These are phyloP conservation scores for Globisporangium paroecandrum DNA, from an alignment of 352 stramenopile species.

Conservation along the genomic window DNA sequence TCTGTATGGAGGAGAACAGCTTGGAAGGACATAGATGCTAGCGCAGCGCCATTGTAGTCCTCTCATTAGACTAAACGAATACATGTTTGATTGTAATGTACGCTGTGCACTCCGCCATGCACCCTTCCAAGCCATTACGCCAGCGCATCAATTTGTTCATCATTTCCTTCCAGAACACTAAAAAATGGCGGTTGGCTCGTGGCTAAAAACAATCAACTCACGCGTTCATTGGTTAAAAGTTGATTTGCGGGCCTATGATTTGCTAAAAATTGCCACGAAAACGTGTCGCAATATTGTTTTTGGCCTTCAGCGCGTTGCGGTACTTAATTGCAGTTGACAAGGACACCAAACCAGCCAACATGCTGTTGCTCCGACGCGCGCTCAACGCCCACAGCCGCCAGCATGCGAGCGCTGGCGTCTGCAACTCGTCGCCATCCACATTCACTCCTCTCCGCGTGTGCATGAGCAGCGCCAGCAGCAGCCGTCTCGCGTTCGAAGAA, in stretches of 20 bases:
- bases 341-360: not conserved
- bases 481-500: conserved; percentile 52
- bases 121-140: not conserved
- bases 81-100: conserved; percentile 1
- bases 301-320: not conserved
- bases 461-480: conserved; percentile 18
- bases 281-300: not conserved
- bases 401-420: conserved; percentile 13
- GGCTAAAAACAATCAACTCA: not conserved
- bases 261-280: conserved; percentile 1
- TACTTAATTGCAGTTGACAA: not conserved
- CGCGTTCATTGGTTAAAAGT: not conserved
- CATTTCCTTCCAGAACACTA: conserved; percentile 13
- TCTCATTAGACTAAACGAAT: not conserved
- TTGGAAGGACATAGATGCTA: not conserved
- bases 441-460: not conserved
- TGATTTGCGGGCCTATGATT: not conserved
- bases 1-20: not conserved
- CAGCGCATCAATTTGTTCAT: not conserved
- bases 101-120: not conserved
- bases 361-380: conserved; percentile 15
- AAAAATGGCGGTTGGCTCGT: not conserved
- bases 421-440: not conserved
- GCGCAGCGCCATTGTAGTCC: not conserved
- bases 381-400: not conserved